Conservation (phyloP, 805 yeast genomes). For the Candida oleophila region DNA sequence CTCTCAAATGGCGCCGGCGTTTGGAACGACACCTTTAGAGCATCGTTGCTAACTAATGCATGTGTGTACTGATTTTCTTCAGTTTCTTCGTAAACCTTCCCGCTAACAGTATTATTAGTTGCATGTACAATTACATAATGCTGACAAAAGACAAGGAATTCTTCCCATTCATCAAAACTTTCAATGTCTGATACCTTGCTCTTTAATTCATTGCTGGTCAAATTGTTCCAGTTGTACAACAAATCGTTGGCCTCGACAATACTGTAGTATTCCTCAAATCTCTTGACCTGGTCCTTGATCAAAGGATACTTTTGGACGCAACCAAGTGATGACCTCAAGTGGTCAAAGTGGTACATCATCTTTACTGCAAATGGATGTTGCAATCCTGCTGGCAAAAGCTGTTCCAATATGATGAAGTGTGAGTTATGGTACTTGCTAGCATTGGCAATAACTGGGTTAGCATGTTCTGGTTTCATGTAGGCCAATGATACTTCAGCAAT, state of each 20-base stretch:
- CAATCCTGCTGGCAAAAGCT: conserved; percentile 62
- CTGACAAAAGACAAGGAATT: conserved; percentile 70
- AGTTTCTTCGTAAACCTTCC: conserved; percentile 5
- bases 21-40: not conserved
- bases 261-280: conserved; percentile 53
- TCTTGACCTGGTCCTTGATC: conserved; percentile 41
- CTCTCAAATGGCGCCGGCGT: conserved; percentile 18
- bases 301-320: conserved; percentile 61
- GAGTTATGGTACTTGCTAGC: conserved; percentile 48
- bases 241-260: conserved; percentile 54
- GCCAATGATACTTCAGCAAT: conserved; percentile 84
- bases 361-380: conserved; percentile 68
- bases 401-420: conserved; percentile 70
- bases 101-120: conserved; percentile 31
- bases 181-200: conserved; percentile 50
- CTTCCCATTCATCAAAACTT: conserved; percentile 83
- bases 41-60: not conserved
- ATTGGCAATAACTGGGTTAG: conserved; percentile 57
- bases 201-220: conserved; percentile 40
- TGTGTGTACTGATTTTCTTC: conserved; percentile 5
- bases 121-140: conserved; percentile 74
- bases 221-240: conserved; percentile 54
- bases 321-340: conserved; percentile 64
- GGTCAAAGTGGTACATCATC: conserved; percentile 70
- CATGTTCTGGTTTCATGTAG: conserved; percentile 67